Conservation (phyloP, 169 alveolate genomes). For the Plasmodium blacklocki region DNA sequence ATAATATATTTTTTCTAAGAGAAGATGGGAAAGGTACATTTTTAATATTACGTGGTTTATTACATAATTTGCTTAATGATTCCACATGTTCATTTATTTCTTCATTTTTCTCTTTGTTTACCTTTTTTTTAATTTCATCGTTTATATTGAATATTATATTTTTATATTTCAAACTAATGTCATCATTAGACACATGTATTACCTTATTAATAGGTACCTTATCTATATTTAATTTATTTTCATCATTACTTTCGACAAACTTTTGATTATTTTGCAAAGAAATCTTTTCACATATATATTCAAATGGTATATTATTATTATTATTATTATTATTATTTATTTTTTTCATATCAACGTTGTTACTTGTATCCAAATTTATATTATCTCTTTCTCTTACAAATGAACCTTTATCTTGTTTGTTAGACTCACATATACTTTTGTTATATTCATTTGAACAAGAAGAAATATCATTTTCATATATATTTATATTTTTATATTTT, state of each 20-base stretch:
- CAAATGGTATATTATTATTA: not conserved
- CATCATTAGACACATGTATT: not conserved
- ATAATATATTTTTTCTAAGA: conserved; percentile 2
- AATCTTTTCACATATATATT: no score
- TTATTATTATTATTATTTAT: not conserved
- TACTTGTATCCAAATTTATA: not conserved
- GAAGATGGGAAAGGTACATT: conserved; percentile 4
- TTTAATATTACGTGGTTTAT: not conserved
- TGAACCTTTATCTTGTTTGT: no score
- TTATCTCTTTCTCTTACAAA: not conserved
- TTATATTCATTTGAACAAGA: no score
- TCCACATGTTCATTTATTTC: no score
- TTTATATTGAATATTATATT: conserved; percentile 20
- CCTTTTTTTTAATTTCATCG: conserved; percentile 16
- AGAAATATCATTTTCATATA: no score
- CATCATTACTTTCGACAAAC: not conserved
- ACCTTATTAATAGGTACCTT: no score
- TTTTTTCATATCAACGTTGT: not conserved
- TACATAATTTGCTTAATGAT: not conserved
- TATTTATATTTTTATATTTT: no score
- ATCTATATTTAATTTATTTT: no score
- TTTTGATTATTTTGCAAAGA: not conserved
- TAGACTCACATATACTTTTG: no score
- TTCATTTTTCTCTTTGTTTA: not conserved
- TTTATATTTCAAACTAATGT: not conserved